Evolutionary conservation across 768 basidiomycete genomes (phyloP), one percentile per base, ranked within the genome.

Genomic region (Lactarius tabidus): DNA sequence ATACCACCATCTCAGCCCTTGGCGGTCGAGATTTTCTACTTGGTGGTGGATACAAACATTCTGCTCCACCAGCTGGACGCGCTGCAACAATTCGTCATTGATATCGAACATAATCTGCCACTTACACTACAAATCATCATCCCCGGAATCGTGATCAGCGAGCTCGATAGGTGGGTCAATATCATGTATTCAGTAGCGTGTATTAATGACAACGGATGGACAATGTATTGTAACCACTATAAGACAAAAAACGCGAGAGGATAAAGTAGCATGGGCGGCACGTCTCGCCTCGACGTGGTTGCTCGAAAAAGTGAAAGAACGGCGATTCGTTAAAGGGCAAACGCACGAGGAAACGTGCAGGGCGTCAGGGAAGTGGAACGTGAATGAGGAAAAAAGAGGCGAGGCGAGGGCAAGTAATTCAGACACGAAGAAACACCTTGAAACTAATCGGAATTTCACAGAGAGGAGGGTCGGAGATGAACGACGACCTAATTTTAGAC

Each of bases 21-120:
- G 39, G 51, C 58, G 17, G 64, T 56, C 35, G 38, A 62, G 28
- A 71, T 77, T 39, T 75, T 77, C 20, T 83, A 82, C 69, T 70
- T 93, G 58, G 82, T 93, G 18, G 72, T 91, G 36, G 91, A 94
- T 71, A 93, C 91, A 33, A 94, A 93, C 69, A 83, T 93, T 66
- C 77, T 94, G 31, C 75, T 91, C 69, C 84, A 86, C 71, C 79
- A 85, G 66, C 82, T 91, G 65, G 84, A 85, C 60, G 79, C 84
- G 43, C 74, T 93, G 65, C 79, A 83, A 65, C 80, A 81, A 54
- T 89, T 93, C 71, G 84, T 87, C 51, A 77, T 80, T 14, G 87
- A 89, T 72, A 77, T 85, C 39, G 85, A 87, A 70, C 76, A 73
- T 29, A 72, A 76, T 26, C 66, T 65, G 8, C 71, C 84, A n/a